Conservation (phyloP, 495 filamentous ascomycete species). For the Penicillium taxi region DNA sequence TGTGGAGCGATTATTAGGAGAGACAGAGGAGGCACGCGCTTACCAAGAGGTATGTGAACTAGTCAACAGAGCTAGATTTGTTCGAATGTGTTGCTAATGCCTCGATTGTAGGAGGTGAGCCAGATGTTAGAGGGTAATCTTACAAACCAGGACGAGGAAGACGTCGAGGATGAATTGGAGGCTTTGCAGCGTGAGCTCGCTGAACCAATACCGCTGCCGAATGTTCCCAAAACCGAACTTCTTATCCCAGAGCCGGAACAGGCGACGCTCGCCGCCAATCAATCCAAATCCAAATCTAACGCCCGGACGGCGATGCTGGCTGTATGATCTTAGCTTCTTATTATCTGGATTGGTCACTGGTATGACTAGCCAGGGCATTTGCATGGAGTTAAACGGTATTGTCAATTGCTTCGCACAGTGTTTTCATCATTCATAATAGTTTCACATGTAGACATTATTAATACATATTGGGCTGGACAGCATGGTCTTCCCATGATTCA, state of each 20-base stretch:
- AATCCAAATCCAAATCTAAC: conserved; percentile 32
- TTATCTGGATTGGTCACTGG: conserved; percentile 4
- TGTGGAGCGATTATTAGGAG: conserved; percentile 89
- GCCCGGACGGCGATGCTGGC: conserved; percentile 27
- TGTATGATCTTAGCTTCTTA: conserved; percentile 7
- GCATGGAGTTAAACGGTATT: conserved; percentile 22
- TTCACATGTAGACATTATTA: conserved; percentile 9
- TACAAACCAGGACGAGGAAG: conserved; percentile 90
- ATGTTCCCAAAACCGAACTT: conserved; percentile 44
- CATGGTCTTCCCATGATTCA: no score
- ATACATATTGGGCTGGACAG: conserved; percentile 2
- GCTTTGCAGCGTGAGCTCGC: conserved; percentile 63
- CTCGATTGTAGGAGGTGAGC: conserved; percentile 64
- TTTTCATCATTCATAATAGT: conserved; percentile 11
- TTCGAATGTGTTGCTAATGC: conserved; percentile 1
- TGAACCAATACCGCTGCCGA: conserved; percentile 41
- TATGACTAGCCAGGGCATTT: conserved; percentile 16
- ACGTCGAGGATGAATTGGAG: conserved; percentile 91
- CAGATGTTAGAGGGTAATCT: conserved; percentile 81
- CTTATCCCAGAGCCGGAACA: conserved; percentile 17
- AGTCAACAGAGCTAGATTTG: no score
- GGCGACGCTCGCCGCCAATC: conserved; percentile 25
- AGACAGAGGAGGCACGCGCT: conserved; percentile 76
- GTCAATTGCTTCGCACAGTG: conserved; percentile 1
- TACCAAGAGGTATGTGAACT: conserved; percentile 65